Percentiles rank a stretch among this genome's conserved stretches.
These are phyloP conservation scores for Ajuga reptans DNA, from an alignment of 305 asterid genomes.

Conservation along the genomic window DNA sequence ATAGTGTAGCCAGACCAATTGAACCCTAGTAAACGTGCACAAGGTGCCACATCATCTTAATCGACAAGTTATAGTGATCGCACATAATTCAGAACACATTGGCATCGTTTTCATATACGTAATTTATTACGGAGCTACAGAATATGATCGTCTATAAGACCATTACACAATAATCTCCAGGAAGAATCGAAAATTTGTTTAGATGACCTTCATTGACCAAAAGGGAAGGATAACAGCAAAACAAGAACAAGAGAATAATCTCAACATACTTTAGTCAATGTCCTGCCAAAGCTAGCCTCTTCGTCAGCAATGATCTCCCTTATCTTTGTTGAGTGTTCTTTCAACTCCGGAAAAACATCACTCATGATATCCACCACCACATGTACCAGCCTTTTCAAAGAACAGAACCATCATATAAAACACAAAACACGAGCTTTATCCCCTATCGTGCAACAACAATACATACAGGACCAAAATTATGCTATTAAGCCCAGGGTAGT, in stretches of 20 bases:
- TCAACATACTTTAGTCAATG: slow-evolving; percentile 61
- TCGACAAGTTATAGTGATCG: background rate
- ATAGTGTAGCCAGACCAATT: background rate
- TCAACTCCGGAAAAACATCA: slow-evolving; percentile 81
- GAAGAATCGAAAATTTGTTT: background rate
- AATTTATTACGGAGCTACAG: background rate
- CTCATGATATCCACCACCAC: slow-evolving; percentile 81
- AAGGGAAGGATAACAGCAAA: slow-evolving; percentile 1
- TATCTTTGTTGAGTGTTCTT: slow-evolving; percentile 50
- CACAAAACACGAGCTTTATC: slow-evolving; percentile 2
- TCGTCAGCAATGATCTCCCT: slow-evolving; percentile 74
- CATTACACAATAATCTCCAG: background rate
- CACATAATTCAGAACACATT: slow-evolving; percentile 2
- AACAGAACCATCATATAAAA: slow-evolving; percentile 17
- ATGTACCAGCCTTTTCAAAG: slow-evolving; percentile 58
- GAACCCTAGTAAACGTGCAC: background rate
- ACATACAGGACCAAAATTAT: background rate
- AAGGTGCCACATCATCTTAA: background rate
- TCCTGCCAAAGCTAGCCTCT: slow-evolving; percentile 89
- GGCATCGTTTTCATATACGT: background rate
- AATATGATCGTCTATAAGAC: background rate
- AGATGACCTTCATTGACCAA: background rate
- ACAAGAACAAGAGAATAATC: background rate
- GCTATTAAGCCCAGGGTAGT: background rate
- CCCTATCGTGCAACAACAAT: background rate